Evolutionary conservation across 2,329 filamentous ascomycete species (phyloP).

Genomic region (Neophaeococcomyces aloes): DNA sequence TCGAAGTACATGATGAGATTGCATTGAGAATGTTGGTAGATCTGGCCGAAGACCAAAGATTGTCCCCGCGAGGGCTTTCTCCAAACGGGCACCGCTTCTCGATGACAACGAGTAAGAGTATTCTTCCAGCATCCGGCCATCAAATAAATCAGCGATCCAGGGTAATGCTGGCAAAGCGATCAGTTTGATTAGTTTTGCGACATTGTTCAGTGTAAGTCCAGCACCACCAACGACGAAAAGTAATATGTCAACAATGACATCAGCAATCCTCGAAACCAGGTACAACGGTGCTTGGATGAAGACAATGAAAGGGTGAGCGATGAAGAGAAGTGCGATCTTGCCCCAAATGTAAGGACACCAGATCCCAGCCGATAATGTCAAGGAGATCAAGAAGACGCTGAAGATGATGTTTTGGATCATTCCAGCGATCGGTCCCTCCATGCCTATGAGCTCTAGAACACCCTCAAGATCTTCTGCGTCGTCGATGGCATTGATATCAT

Average conservation of each 20-base stretch:
- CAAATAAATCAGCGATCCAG: conserved; percentile 9
- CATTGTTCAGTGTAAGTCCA: conserved; percentile 41
- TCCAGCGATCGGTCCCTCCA: conserved; percentile 83
- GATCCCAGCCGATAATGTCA: conserved; percentile 74
- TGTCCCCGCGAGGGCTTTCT: conserved; percentile 14
- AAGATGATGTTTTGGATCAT: conserved; percentile 93
- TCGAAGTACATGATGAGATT: conserved; percentile 56
- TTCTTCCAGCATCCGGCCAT: conserved; percentile 12
- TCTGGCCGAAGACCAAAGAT: conserved; percentile 39
- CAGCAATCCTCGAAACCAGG: conserved; percentile 62
- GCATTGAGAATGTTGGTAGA: conserved; percentile 64
- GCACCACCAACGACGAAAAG: conserved; percentile 24
- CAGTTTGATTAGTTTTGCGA: conserved; percentile 24
- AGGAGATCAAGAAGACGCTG: conserved; percentile 76
- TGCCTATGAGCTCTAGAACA: conserved; percentile 88
- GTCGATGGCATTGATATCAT: conserved; percentile 45
- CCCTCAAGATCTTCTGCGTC: conserved; percentile 93
- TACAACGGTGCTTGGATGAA: conserved; percentile 59
- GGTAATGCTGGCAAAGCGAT: conserved; percentile 18
- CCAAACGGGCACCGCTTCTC: conserved; percentile 18
- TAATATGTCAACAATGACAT: conserved; percentile 61
- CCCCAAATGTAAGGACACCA: conserved; percentile 90
- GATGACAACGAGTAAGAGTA: conserved; percentile 15
- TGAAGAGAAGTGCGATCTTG: conserved; percentile 66
- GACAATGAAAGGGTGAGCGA: conserved; percentile 65